Evolutionary conservation across 768 basidiomycete genomes (phyloP).

Genomic region (Coprinopsis strossmayeri): DNA sequence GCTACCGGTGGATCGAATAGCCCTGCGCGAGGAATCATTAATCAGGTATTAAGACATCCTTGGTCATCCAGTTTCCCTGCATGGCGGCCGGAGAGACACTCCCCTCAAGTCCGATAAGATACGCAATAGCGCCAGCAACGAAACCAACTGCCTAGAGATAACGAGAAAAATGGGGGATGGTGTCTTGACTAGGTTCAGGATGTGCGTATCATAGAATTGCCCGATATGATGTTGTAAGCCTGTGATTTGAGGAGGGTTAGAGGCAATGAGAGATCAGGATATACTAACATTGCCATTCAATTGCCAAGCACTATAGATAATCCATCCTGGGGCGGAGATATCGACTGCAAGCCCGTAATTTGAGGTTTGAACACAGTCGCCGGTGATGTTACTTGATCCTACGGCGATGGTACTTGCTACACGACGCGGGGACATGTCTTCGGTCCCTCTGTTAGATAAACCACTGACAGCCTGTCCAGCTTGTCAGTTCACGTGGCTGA

Average conservation of each 20-base stretch:
- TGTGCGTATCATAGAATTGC: conserved; percentile 19
- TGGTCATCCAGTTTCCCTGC: conserved; percentile 17
- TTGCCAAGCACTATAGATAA: conserved; percentile 19
- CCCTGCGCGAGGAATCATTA: neutral
- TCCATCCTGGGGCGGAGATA: conserved; percentile 25
- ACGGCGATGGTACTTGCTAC: conserved; percentile 24
- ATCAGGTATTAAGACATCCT: conserved; percentile 22
- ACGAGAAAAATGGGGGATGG: neutral
- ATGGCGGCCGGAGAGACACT: conserved; percentile 27
- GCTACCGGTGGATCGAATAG: neutral
- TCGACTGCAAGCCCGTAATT: conserved; percentile 28
- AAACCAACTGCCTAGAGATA: conserved; percentile 21
- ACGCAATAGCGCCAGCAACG: conserved; percentile 31
- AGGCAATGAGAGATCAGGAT: neutral
- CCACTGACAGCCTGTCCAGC: conserved; percentile 19
- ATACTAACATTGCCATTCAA: conserved; percentile 15
- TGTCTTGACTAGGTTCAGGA: too few species aligned
- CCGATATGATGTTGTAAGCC: conserved; percentile 17
- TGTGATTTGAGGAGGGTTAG: neutral
- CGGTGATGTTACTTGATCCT: conserved; percentile 23
- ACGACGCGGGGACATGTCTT: conserved; percentile 23
- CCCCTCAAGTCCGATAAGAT: conserved; percentile 26
- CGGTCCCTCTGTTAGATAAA: conserved; percentile 21
- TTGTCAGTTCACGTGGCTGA: neutral
- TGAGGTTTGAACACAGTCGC: conserved; percentile 23